Conservation (phyloP, 495 filamentous ascomycete genomes). For the Elaphomyces granulatus region DNA sequence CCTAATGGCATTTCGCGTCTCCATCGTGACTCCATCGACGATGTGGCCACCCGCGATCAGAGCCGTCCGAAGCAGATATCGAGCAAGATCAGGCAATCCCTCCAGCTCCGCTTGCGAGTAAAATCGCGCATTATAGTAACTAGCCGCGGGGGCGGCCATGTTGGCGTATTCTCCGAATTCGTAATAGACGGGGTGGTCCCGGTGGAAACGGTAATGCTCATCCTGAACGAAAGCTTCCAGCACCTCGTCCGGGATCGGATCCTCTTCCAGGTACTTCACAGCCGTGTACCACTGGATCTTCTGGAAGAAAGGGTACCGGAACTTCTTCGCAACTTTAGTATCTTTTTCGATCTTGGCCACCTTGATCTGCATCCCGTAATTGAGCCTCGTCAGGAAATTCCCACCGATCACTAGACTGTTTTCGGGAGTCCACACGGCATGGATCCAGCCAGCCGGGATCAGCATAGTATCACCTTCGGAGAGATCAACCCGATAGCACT, state of each 20-base stretch:
- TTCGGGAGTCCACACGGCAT: slow-evolving; percentile 66
- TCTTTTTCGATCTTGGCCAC: slow-evolving; percentile 58
- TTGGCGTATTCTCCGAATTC: slow-evolving; percentile 42
- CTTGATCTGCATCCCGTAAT: slow-evolving; percentile 58
- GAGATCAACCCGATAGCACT: slow-evolving; percentile 60
- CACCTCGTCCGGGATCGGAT: slow-evolving; percentile 49
- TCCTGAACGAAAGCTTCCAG: slow-evolving; percentile 41
- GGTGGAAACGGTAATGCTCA: slow-evolving; percentile 35
- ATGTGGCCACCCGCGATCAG: slow-evolving; percentile 50
- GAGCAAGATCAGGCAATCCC: slow-evolving; percentile 45
- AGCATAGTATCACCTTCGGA: slow-evolving; percentile 64
- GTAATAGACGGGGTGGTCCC: slow-evolving; percentile 40
- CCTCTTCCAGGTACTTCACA: slow-evolving; percentile 50
- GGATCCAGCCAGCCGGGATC: slow-evolving; percentile 70
- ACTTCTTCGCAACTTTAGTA: slow-evolving; percentile 54
- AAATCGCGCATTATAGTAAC: slow-evolving; percentile 44
- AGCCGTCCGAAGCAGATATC: slow-evolving; percentile 54
- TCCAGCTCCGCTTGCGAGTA: slow-evolving; percentile 58
- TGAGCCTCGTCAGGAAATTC: slow-evolving; percentile 57
- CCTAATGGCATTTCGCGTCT: slow-evolving; percentile 42
- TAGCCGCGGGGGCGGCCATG: slow-evolving; percentile 27
- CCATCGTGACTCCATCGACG: slow-evolving; percentile 43
- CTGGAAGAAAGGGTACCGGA: slow-evolving; percentile 60
- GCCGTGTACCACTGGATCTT: slow-evolving; percentile 61
- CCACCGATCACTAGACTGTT: slow-evolving; percentile 66